Percentiles rank a stretch among this genome's conserved stretches.
These are phyloP conservation scores for Beauveria sp. DNA, from an alignment of 2,329 filamentous ascomycete genomes.

Conservation along the genomic window DNA sequence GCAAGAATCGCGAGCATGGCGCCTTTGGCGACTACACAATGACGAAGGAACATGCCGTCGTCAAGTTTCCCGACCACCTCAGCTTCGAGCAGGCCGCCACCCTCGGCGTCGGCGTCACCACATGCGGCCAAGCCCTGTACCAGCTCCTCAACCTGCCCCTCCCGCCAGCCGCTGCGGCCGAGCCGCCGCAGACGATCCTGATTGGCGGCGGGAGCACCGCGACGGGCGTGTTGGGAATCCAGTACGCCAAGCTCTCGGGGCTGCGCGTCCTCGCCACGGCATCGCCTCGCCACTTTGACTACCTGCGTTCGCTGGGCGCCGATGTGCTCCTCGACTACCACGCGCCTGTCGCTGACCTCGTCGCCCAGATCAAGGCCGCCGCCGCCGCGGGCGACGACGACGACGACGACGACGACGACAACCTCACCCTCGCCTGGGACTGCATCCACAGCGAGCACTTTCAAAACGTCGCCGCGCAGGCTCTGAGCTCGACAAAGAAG, in stretches of 20 bases:
- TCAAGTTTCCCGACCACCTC: conserved; percentile 38
- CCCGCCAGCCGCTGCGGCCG: conserved; percentile 32
- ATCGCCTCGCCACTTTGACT: conserved; percentile 30
- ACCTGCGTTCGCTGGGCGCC: conserved; percentile 34
- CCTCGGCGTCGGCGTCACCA: conserved; percentile 32
- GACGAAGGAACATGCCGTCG: conserved; percentile 31
- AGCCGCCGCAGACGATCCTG: conserved; percentile 25
- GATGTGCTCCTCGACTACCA: conserved; percentile 39
- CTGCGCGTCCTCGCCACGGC: conserved; percentile 31
- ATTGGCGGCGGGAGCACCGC: conserved; percentile 46
- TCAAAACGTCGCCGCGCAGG: background rate
- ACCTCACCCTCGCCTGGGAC: background rate
- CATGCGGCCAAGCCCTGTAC: conserved; percentile 41
- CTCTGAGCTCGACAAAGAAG: background rate
- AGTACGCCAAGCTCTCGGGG: conserved; percentile 35
- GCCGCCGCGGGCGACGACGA: too few relatives aligned
- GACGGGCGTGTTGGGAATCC: conserved; percentile 44
- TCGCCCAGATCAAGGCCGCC: background rate
- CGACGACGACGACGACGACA: background rate
- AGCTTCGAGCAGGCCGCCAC: conserved; percentile 39
- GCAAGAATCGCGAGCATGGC: conserved; percentile 31
- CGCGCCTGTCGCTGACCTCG: background rate
- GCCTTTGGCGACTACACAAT: conserved; percentile 33
- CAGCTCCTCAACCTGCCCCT: conserved; percentile 36
- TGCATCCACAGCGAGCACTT: conserved; percentile 12